A percentile compares a stretch with the other conserved stretches of the same genome.
Conservation (phyloP, 257 asterid species). For the Fraxinus cuspidata region DNA sequence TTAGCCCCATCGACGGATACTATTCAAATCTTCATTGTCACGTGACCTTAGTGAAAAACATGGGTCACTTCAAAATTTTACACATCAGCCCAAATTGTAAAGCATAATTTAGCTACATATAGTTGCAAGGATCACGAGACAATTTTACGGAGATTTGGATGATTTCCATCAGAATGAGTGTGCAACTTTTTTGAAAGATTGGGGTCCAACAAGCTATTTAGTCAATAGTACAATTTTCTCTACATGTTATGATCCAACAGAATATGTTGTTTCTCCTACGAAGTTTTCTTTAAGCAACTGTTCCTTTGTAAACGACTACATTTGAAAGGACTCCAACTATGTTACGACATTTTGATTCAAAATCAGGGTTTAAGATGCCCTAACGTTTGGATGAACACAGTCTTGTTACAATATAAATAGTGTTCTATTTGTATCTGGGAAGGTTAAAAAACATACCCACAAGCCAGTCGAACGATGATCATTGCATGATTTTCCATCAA, state of each 20-base stretch:
- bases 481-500: slow-evolving; percentile 79
- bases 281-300: background rate
- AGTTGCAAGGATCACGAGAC: background rate
- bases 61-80: background rate
- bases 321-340: background rate
- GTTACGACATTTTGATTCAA: background rate
- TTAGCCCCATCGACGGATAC: background rate
- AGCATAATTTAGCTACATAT: background rate
- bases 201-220: background rate
- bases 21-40: background rate
- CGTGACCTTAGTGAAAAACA: background rate
- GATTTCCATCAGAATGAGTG: background rate
- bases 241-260: slow-evolving; percentile 4
- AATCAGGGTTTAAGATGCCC: background rate
- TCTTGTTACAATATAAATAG: background rate
- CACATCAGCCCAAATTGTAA: background rate
- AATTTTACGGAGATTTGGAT: background rate
- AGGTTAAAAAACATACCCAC: slow-evolving; percentile 50
- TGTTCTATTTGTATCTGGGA: background rate
- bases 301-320: background rate
- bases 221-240: background rate
- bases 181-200: background rate
- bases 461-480: slow-evolving; percentile 59
- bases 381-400: background rate
- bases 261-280: background rate